Evolutionary conservation across 1,139 yeast genomes (phyloP).

Genomic region (Saccharomyces pastorianus): DNA sequence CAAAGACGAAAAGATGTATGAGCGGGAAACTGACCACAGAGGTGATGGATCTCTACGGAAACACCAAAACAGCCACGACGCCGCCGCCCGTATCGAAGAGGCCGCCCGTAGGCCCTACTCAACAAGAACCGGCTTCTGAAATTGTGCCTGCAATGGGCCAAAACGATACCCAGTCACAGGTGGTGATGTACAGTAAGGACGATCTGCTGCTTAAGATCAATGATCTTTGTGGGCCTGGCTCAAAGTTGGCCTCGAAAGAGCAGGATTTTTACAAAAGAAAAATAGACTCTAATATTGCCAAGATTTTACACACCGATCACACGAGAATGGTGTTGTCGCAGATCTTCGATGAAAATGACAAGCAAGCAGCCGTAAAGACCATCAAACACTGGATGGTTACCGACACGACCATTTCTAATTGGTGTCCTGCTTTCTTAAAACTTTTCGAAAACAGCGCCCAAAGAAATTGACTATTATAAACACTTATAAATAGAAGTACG

Average conservation of each 20-base stretch:
- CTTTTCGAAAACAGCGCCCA: constrained; percentile 14
- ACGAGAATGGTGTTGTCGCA: constrained; percentile 18
- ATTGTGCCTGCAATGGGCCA: not conserved
- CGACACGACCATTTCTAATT: constrained; percentile 26
- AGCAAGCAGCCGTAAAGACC: constrained; percentile 11
- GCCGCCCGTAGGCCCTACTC: not conserved
- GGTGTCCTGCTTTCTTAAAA: constrained; percentile 32
- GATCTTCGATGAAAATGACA: constrained; percentile 15
- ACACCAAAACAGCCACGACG: constrained; percentile 1
- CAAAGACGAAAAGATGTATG: not conserved
- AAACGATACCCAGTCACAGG: not conserved
- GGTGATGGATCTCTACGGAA: not conserved
- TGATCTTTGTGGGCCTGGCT: constrained; percentile 11
- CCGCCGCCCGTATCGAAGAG: constrained; percentile 2
- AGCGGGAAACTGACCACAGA: not conserved
- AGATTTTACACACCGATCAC: constrained; percentile 15
- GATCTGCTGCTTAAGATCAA: constrained; percentile 15
- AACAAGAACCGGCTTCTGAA: not conserved
- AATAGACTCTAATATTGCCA: constrained; percentile 16
- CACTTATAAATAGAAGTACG: not conserved
- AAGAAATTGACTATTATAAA: not conserved
- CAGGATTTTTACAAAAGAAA: constrained; percentile 24
- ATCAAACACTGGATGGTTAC: constrained; percentile 29
- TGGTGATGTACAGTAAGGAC: constrained; percentile 9
- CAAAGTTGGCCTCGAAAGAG: constrained; percentile 21